Conservation (phyloP, 2,329 filamentous ascomycete genomes). For the Claviceps sp. region DNA sequence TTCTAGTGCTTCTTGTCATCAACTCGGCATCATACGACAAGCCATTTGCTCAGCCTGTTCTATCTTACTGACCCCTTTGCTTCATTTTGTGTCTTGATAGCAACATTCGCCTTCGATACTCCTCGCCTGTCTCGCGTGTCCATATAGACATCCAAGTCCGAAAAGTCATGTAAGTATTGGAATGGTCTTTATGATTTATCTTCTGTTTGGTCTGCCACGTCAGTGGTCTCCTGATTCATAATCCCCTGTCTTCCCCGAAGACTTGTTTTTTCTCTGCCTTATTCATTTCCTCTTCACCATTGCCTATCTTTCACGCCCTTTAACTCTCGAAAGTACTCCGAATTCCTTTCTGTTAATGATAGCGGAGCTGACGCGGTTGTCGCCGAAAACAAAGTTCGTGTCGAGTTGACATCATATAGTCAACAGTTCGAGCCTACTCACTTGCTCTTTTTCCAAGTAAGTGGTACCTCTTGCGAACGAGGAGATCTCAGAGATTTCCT, state of each 20-base stretch:
- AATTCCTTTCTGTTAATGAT: no score
- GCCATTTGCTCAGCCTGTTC: conserved; percentile 46
- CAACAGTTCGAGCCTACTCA: conserved; percentile 17
- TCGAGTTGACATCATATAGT: conserved; percentile 5
- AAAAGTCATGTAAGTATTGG: conserved; percentile 16
- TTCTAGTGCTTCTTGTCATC: conserved; percentile 19
- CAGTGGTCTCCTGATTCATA: neutral
- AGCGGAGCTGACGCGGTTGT: neutral
- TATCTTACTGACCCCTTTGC: conserved; percentile 47
- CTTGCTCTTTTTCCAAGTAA: conserved; percentile 17
- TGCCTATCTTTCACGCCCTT: no score
- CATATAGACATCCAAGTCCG: conserved; percentile 14
- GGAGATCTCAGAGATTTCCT: neutral
- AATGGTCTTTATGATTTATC: no score
- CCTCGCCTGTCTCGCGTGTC: conserved; percentile 16
- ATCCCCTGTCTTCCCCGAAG: no score
- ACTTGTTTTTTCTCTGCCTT: no score
- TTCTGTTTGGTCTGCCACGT: neutral
- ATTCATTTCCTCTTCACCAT: no score
- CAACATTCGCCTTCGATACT: conserved; percentile 28
- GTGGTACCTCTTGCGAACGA: conserved; percentile 3
- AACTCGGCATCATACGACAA: conserved; percentile 20
- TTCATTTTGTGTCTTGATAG: conserved; percentile 41
- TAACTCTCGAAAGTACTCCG: no score
- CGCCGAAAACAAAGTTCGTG: neutral